Evolutionary conservation across 2,329 filamentous ascomycete genomes (phyloP).

Genomic region (Fusarium camptoceras): DNA sequence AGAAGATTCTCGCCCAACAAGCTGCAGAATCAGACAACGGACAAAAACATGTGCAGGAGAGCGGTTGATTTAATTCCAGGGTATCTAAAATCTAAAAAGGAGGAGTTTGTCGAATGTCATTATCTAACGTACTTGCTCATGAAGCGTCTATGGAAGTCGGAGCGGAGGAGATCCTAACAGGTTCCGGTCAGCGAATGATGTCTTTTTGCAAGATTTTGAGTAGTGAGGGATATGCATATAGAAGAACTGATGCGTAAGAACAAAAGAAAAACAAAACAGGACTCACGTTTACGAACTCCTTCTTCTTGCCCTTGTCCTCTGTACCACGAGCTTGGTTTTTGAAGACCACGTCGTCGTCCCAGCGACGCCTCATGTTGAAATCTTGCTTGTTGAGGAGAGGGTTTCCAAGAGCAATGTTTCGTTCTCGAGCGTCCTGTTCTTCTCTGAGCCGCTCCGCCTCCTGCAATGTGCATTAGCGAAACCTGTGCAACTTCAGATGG

Average conservation of each 20-base stretch:
- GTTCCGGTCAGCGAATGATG: constrained; percentile 36
- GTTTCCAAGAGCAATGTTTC: constrained; percentile 91
- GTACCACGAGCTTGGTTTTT: constrained; percentile 98
- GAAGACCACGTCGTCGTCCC: constrained; percentile 99
- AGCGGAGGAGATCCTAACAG: constrained; percentile 83
- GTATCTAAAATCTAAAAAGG: constrained; percentile 47
- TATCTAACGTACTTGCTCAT: constrained; percentile 79
- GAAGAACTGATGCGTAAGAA: neutral
- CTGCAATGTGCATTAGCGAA: constrained; percentile 52
- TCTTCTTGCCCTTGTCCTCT: constrained; percentile 87
- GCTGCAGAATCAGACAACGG: constrained; percentile 23
- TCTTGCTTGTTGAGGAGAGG: constrained; percentile 89
- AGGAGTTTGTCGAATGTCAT: constrained; percentile 26
- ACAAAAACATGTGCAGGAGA: constrained; percentile 15
- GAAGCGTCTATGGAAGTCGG: constrained; percentile 97
- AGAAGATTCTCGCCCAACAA: constrained; percentile 65
- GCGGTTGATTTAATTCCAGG: constrained; percentile 34
- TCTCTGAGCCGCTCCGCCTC: constrained; percentile 83
- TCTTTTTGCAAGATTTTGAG: neutral
- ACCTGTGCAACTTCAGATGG: neutral
- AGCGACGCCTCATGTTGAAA: constrained; percentile 90
- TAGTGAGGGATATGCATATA: neutral
- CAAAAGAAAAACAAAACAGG: constrained; percentile 6
- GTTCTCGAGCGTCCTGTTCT: constrained; percentile 85
- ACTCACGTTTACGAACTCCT: constrained; percentile 95